A percentile compares a stretch with the other conserved stretches of the same genome.
Conservation (phyloP, 805 yeast species). For the Tetrapisispora pingtungensis region DNA sequence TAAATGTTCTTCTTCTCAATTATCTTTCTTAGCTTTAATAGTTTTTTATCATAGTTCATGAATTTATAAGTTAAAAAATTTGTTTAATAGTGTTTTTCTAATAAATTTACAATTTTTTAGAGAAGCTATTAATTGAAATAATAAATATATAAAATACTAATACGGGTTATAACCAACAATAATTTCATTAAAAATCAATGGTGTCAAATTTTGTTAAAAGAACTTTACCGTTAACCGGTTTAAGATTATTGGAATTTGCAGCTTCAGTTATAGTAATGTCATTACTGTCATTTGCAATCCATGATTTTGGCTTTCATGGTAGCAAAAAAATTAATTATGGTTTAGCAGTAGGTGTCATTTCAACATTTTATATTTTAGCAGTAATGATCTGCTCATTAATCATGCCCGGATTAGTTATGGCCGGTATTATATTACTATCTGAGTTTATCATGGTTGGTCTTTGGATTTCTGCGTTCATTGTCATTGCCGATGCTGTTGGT, state of each 20-base stretch:
- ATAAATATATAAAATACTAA: too few species aligned
- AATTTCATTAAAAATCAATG: background rate
- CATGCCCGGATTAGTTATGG: constrained; percentile 13
- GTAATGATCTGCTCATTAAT: constrained; percentile 14
- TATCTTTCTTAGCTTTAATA: too few species aligned
- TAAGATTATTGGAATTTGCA: constrained; percentile 19
- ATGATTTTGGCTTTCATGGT: constrained; percentile 17
- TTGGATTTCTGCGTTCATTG: constrained; percentile 31
- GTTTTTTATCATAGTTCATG: too few species aligned
- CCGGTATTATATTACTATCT: constrained; percentile 20
- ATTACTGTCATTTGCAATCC: constrained; percentile 19
- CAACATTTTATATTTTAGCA: constrained; percentile 22
- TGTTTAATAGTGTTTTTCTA: too few species aligned
- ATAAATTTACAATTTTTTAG: too few species aligned
- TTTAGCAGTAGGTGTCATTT: constrained; percentile 24
- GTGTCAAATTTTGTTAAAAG: background rate
- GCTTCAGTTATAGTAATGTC: constrained; percentile 25
- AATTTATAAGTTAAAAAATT: too few species aligned
- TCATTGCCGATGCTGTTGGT: constrained; percentile 26
- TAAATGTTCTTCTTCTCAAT: too few species aligned
- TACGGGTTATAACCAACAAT: background rate
- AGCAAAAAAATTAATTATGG: constrained; percentile 26
- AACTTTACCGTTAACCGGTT: constrained; percentile 1
- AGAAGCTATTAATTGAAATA: too few species aligned
- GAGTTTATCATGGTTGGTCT: constrained; percentile 24